Percentiles rank a stretch among this genome's conserved stretches.
phyloP scores from a whole-genome alignment of 208 protist species.

The Leishmania gerbilli region DNA sequence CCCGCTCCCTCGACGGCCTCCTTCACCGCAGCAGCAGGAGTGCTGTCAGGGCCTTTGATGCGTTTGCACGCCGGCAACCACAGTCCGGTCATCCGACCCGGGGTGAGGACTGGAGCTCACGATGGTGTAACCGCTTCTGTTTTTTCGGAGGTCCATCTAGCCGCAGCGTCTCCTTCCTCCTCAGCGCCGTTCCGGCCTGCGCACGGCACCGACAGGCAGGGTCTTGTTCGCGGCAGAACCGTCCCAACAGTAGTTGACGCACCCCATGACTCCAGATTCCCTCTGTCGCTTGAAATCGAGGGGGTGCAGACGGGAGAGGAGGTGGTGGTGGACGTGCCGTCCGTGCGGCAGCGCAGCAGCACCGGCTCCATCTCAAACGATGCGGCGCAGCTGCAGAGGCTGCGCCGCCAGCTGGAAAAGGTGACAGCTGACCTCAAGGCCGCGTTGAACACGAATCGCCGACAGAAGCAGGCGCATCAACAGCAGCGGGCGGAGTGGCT shows the following conservation, averaged over 20 bases:
- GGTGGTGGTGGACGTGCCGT: conserved; percentile 29
- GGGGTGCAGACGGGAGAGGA: conserved; percentile 77
- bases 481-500: conserved; percentile 12
- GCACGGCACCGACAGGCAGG: conserved; percentile 7
- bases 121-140: not conserved
- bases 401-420: conserved; percentile 30
- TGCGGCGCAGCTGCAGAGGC: conserved; percentile 15
- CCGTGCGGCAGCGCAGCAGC: conserved; percentile 24
- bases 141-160: not conserved
- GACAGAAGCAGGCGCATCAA: conserved; percentile 27
- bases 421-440: conserved; percentile 7
- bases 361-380: conserved; percentile 7
- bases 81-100: not conserved
- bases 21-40: not conserved
- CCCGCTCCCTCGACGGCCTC: not conserved
- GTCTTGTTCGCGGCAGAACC: conserved; percentile 20
- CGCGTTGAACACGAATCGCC: conserved; percentile 8
- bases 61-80: not conserved
- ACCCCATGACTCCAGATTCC: not conserved
- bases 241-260: conserved; percentile 1
- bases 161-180: not conserved
- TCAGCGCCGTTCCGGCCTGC: not conserved
- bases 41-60: not conserved
- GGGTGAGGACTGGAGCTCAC: not conserved
- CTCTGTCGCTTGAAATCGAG: conserved; percentile 41